A percentile compares a stretch with the other conserved stretches of the same genome.
Evolutionary conservation across 176 grass and related monocot species (phyloP).

Genomic region (Canna indica): DNA sequence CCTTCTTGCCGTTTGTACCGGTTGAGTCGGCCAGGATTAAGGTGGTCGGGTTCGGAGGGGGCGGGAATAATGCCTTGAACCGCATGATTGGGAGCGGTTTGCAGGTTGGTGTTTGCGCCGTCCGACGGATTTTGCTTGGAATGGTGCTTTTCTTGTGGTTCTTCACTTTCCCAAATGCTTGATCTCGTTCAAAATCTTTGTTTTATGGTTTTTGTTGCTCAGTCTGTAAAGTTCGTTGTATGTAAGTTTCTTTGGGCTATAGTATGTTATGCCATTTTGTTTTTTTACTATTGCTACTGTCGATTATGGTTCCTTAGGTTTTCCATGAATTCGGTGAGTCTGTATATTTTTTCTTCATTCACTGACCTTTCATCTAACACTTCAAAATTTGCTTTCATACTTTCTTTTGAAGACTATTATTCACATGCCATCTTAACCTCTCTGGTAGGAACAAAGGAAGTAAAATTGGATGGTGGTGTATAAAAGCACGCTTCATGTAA

Average conservation of each 20-base stretch:
- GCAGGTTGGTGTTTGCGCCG: slow-evolving; percentile 33
- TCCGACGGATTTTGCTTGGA: neutral
- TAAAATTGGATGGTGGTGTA: too few relatives aligned
- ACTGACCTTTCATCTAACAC: neutral
- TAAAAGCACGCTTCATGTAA: too few relatives aligned
- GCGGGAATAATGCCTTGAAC: slow-evolving; percentile 91
- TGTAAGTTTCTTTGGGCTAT: neutral
- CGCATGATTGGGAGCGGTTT: slow-evolving; percentile 94
- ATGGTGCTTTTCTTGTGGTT: neutral
- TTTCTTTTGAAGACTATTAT: neutral
- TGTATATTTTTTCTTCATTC: neutral
- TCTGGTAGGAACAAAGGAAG: too few relatives aligned
- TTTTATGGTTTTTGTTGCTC: neutral
- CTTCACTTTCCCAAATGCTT: neutral
- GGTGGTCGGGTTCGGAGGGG: slow-evolving; percentile 78
- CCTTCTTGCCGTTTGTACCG: slow-evolving; percentile 28
- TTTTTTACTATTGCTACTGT: neutral
- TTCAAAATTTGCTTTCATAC: neutral
- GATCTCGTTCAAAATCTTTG: neutral
- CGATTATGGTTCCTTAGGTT: neutral
- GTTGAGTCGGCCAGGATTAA: slow-evolving; percentile 83
- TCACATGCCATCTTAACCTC: too few relatives aligned
- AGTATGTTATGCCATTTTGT: neutral
- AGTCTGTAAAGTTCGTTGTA: neutral
- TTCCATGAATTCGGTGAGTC: neutral